These are phyloP conservation scores for Conticribra guillardii DNA, from an alignment of 108 stramenopile genomes.

Conservation along the genomic window DNA sequence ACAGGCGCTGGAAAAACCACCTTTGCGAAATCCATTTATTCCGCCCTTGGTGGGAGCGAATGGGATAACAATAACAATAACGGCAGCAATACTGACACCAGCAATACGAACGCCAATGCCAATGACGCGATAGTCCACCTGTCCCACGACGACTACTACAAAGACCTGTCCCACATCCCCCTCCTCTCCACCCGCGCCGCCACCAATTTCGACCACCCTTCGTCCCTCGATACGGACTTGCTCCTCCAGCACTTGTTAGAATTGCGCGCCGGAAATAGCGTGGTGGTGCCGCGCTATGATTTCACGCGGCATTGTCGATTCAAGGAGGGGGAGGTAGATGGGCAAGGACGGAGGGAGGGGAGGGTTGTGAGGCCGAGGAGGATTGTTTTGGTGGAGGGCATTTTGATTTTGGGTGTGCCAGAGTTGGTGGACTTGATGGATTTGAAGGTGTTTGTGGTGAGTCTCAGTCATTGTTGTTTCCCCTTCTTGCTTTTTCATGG, in stretches of 20 bases:
- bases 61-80: constrained; percentile 79
- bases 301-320: constrained; percentile 87
- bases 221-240: constrained; percentile 90
- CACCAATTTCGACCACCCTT: constrained; percentile 95
- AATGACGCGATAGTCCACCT: constrained; percentile 44
- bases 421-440: constrained; percentile 80
- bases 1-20: constrained; percentile 88
- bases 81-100: no score
- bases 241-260: constrained; percentile 80
- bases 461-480: constrained; percentile 21
- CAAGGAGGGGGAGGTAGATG: constrained; percentile 51
- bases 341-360: constrained; percentile 33
- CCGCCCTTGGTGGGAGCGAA: constrained; percentile 76
- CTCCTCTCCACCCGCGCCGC: constrained; percentile 73
- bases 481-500: background rate
- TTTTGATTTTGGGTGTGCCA: constrained; percentile 86
- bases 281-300: constrained; percentile 90
- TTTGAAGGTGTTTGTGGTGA: constrained; percentile 94
- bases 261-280: constrained; percentile 69
- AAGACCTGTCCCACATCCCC: constrained; percentile 77
- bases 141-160: constrained; percentile 59
- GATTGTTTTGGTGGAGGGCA: constrained; percentile 92
- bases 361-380: constrained; percentile 57
- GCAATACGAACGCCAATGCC: no score
- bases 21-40: constrained; percentile 73